Conservation (phyloP, 257 asterid genomes). For the Gardenia jasminoides region DNA sequence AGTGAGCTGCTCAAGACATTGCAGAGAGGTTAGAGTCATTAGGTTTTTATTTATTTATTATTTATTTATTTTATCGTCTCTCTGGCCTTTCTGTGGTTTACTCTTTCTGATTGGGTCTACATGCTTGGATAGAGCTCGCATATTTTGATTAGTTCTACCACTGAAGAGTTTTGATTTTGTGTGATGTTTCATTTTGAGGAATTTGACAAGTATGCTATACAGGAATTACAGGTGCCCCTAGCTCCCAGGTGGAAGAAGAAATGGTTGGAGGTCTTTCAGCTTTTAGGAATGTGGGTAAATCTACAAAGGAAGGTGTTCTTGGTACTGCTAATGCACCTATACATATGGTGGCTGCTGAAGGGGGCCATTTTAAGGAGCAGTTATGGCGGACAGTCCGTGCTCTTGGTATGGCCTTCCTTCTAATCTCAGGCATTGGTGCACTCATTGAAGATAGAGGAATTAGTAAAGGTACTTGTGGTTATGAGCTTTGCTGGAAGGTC, state of each 20-base stretch:
- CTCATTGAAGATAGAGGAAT: conserved; percentile 89
- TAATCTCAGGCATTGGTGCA: conserved; percentile 82
- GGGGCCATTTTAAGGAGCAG: conserved; percentile 82
- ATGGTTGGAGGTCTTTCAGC: conserved; percentile 65
- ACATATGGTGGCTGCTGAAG: conserved; percentile 89
- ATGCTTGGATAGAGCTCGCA: background rate
- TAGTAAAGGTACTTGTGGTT: conserved; percentile 60
- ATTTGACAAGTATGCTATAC: conserved; percentile 23
- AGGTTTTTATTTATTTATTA: background rate
- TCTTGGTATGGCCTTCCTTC: conserved; percentile 70
- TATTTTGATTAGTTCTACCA: background rate
- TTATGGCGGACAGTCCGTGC: conserved; percentile 89
- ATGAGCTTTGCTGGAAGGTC: background rate
- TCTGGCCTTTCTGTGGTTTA: conserved; percentile 7
- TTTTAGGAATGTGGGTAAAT: conserved; percentile 61
- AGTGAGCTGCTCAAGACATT: conserved; percentile 74
- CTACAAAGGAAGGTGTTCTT: conserved; percentile 69
- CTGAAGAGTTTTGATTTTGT: conserved; percentile 4
- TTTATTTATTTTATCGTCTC: background rate
- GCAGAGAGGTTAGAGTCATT: conserved; percentile 60
- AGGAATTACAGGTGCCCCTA: conserved; percentile 53
- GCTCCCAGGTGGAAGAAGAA: conserved; percentile 51
- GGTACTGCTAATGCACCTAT: conserved; percentile 89
- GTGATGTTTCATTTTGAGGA: background rate
- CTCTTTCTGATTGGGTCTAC: background rate